Conservation (phyloP, 441 rosid genomes). For the Melastoma candidum region DNA sequence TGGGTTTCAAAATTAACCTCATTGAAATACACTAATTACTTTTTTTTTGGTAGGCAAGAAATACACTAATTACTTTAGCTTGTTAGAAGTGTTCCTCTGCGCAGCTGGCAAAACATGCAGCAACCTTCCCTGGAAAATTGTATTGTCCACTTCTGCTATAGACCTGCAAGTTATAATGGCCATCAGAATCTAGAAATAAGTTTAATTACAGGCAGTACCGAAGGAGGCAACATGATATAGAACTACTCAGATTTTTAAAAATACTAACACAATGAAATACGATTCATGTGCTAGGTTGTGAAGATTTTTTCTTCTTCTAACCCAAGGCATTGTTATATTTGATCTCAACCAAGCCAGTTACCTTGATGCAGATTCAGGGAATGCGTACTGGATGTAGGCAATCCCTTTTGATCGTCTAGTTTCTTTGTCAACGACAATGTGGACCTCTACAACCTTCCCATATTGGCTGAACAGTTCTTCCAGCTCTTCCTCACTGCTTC, state of each 20-base stretch:
- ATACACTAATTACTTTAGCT: slow-evolving; percentile 40
- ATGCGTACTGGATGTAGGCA: slow-evolving; percentile 57
- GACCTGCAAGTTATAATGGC: slow-evolving; percentile 44
- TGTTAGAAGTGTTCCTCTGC: slow-evolving; percentile 33
- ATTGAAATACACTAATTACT: too few relatives aligned
- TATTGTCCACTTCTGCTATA: slow-evolving; percentile 55
- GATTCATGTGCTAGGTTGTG: too few relatives aligned
- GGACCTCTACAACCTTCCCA: slow-evolving; percentile 62
- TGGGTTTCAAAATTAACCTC: too few relatives aligned
- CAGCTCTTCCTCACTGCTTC: slow-evolving; percentile 78
- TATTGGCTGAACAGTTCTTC: slow-evolving; percentile 52
- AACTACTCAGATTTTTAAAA: too few relatives aligned
- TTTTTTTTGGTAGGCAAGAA: too few relatives aligned
- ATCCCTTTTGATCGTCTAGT: slow-evolving; percentile 85
- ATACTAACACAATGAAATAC: too few relatives aligned
- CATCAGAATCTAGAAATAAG: background rate
- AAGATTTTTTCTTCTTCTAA: background rate
- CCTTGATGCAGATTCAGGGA: slow-evolving; percentile 74
- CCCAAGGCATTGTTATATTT: slow-evolving; percentile 3
- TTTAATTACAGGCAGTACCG: too few relatives aligned
- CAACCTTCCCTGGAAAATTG: slow-evolving; percentile 84
- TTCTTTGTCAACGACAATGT: slow-evolving; percentile 77
- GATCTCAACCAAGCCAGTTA: slow-evolving; percentile 20
- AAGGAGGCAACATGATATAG: too few relatives aligned
- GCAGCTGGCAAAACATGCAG: slow-evolving; percentile 77